Evolutionary conservation across 768 basidiomycete species (phyloP).

Genomic region (Cantharellus anzutake): DNA sequence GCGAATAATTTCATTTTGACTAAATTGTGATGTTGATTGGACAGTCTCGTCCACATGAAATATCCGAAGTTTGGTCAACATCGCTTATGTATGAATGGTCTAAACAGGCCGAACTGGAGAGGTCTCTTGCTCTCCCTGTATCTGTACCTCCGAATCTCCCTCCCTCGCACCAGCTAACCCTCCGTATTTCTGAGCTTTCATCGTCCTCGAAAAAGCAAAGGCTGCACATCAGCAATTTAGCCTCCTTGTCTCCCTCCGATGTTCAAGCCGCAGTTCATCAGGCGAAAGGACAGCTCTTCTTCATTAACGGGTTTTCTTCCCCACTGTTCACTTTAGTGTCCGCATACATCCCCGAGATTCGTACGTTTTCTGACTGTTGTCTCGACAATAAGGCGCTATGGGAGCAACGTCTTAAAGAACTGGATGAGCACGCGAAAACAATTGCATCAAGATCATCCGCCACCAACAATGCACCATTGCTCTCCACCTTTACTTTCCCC

Average conservation of each 20-base stretch:
- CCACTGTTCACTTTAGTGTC: constrained; percentile 68
- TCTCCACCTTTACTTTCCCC: no score
- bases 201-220: neutral
- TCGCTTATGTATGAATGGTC: constrained; percentile 84
- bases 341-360: neutral
- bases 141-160: constrained; percentile 20
- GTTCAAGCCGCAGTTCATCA: constrained; percentile 17
- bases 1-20: neutral
- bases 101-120: constrained; percentile 73
- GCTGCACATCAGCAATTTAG: neutral
- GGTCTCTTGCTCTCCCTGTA: constrained; percentile 48
- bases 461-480: no score
- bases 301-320: constrained; percentile 63
- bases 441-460: no score
- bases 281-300: constrained; percentile 74
- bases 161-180: neutral
- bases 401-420: neutral
- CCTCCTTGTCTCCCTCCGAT: no score
- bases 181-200: neutral
- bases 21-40: neutral
- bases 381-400: neutral
- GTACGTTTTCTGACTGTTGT: neutral
- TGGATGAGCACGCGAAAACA: neutral
- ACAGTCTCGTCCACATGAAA: constrained; percentile 81
- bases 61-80: constrained; percentile 82